These are phyloP conservation scores for Cladorrhinum sp. DNA, from an alignment of 2,329 filamentous ascomycete genomes.

Conservation along the genomic window DNA sequence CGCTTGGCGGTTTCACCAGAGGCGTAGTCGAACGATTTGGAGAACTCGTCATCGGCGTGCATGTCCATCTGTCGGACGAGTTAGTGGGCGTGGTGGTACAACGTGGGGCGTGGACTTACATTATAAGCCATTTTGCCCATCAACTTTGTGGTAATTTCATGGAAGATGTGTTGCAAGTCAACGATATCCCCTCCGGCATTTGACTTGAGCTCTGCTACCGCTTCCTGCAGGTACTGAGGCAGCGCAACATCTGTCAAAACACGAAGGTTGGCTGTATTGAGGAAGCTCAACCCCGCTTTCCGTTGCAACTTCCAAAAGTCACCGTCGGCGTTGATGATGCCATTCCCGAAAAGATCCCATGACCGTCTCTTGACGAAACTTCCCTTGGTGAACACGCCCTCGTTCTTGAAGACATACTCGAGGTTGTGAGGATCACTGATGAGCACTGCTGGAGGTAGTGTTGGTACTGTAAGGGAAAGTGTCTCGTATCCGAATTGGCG, in stretches of 20 bases:
- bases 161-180: conserved; percentile 59
- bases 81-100: not conserved
- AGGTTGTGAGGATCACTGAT: conserved; percentile 61
- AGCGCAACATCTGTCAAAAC: conserved; percentile 56
- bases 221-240: conserved; percentile 50
- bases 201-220: conserved; percentile 38
- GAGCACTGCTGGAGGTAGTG: conserved; percentile 60
- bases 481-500: conserved; percentile 56
- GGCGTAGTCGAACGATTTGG: conserved; percentile 59
- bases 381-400: conserved; percentile 60
- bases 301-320: conserved; percentile 61
- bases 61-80: conserved; percentile 55
- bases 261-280: conserved; percentile 56
- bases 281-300: conserved; percentile 58
- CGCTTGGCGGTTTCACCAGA: conserved; percentile 58
- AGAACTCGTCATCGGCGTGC: conserved; percentile 59
- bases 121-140: conserved; percentile 69
- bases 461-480: conserved; percentile 60
- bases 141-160: conserved; percentile 62
- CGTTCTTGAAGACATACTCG: conserved; percentile 61
- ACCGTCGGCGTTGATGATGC: conserved; percentile 66
- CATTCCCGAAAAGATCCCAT: conserved; percentile 62
- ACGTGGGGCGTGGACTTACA: conserved; percentile 30
- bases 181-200: conserved; percentile 34
- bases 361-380: conserved; percentile 58